Evolutionary conservation across 1,139 yeast genomes (phyloP), one percentile per base, ranked within the genome.

Genomic region (Kurtzmaniella quercitrusa): DNA sequence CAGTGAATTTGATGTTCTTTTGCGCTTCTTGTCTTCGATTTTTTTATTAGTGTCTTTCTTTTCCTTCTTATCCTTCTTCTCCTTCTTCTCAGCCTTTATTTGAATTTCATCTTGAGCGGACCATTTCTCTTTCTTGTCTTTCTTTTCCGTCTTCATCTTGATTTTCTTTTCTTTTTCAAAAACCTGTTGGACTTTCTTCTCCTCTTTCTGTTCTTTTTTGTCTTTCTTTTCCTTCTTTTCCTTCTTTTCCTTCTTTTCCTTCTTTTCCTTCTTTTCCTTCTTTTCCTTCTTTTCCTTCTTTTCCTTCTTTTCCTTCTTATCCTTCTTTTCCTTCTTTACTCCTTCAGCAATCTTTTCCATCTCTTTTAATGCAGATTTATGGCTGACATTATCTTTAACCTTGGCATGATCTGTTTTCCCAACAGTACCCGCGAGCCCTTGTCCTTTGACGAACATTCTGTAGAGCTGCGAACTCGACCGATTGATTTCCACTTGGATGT

Each of bases 381-480:
- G 36, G n/a, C 41, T 36, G 8, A 42, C 42, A n/a, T 40, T 42
- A 32, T 42, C 45, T 26, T 45, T 37, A 5, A 47, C 53, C 21
- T 57, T 52, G 19, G 50, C 50, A 41, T 54, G 53, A 12, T 59
- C 57, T 0, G 55, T 60, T 47, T 63, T 65, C 6, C 77, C 80
- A 17, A 84, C 79, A 0, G 96, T 88, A 2, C 97, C 98, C 39
- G 77, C 76, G 42, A 93, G 63, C 1, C 93, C 86, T 49, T 85
- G 91, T 0, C 98, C 98, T 52, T 78, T 76, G 1, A 89, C 94
- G 68, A 93, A 93, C 82, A 80, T 78, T 50, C 74, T 65, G 53
- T 84, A 85, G 42, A 85, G 61, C 1, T 88, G 88, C 2, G 87
- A 80, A 38, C 64, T 68, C 1, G 71, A 65, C 53, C 78, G 68